Evolutionary conservation across 1,284 basidiomycete genomes (phyloP), one percentile per base, ranked within the genome.

Genomic region (Cutaneotrichosporon sp.): DNA sequence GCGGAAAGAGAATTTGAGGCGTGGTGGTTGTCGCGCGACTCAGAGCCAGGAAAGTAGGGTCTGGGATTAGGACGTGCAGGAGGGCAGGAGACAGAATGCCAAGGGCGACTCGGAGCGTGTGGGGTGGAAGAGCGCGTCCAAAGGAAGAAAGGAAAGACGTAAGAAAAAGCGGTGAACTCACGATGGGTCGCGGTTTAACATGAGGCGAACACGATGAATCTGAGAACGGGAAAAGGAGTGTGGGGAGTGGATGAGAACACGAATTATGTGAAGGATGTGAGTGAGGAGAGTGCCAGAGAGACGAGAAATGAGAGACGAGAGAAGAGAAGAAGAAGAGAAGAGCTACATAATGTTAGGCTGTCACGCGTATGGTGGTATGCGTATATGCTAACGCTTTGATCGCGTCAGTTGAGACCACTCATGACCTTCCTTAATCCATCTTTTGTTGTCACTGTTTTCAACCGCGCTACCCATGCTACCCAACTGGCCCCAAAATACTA

Each of bases 31-130:
- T 31, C 26, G 51, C 51, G 51, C 51, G 51, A 53, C 51, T 53
- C 51, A 18, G 51, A 53, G 51, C 51, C 51, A 8, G 51, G 51
- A 53, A 18, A 53, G 51, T 53, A 53, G 30, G 51, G 31, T 21
- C 51, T 53, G 26, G 49, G 10, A 16, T 26, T 13, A 26, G 49
- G 22, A 13, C 22, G 49, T 50, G 26, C 22, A 50, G 22, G 47
- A 11, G 47, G 18, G 21, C 9, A 49, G 9, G 14, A 22, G 47
- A 14, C 42, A 50, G 4, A 22, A 4, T 30, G 14, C 13, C n/a
- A 30, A 5, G 26, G 31, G 4, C 31, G 30, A n/a, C 30, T 26
- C 30, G 31, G 51, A 32, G 26, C 46, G 46, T 5, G 47, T 22
- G 47, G 10, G 47, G 22, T 9, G 4, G 21, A 22, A 49, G 47